Evolutionary conservation across 306 rosid species (phyloP), one percentile per base, ranked within the genome.

Genomic region (Fragaria iinumae): DNA sequence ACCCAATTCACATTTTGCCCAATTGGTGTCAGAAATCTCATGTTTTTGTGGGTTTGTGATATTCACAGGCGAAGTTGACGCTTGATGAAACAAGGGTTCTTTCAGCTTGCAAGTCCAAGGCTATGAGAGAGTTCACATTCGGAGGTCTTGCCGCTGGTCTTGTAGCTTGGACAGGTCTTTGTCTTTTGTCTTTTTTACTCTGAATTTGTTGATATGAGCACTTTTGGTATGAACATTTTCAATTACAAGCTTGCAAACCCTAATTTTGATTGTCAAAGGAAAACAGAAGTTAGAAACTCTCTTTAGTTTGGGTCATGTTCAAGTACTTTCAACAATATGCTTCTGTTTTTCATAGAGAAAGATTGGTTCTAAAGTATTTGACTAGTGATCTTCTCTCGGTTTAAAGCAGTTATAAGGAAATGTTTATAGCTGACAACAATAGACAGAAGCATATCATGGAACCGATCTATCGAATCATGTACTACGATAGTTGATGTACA

Each of bases 91-190:
- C 20, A 59, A 64, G 34, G 71, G 6, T 86, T 77, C 80, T 85
- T 17, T 77, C 10, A 25, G 75, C 84, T 23, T 93, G 84, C 72
- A 81, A 77, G 81, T 71, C 89, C 60, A 84, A 75, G 59, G 77
- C 84, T 67, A 0, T 50, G 6, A 84, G 45, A 80, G 67, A 50
- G 50, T 73, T 84, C 18, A 34, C 73, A 20, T 74, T 49, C 34
- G 65, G 86, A 64, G 66, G 85, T 9, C 32, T 89, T 82, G 43
- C 77, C 41, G 95, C 87, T 13, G 84, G 74, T 65, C 12, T 78
- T 65, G 77, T 83, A 45, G 55, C 60, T n/a, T 88, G 80, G 89
- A 67, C 87, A 70, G 94, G 98, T 93, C 69, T 0, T 20, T 8
- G 98, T 93, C 69, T 0, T 20, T 8, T 63, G 11, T 9, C 47